Base-by-base conservation (phyloP, 202 grass and related monocot species). In the Carex sylvatica region DNA sequence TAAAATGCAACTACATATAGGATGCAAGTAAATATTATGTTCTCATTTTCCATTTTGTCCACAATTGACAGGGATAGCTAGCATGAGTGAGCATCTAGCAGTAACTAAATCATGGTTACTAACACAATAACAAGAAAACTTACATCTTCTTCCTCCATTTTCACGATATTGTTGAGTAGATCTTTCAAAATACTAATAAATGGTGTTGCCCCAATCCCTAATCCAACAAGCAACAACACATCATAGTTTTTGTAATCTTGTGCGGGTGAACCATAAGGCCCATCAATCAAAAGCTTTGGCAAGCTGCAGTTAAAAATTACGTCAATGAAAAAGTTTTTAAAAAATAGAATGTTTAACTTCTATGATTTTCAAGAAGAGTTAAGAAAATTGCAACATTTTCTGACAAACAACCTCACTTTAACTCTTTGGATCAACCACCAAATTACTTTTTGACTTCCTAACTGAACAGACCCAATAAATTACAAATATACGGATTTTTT, bases 141-240 rank as follows among this genome's bases (percentile, higher is more conserved):
- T 87, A 97, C 94, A 62, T 91, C 91, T 83, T 97, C 87, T 87
- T 97, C 93, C 82, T 97, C 93, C 82, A 90, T 84, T 88, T 91
- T 93, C 74, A 97, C 87, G 22, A 97, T 97, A 70, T 90, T 97
- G 88, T 93, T 97, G 36, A 97, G 86, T 59, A 97, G 75, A 72
- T 97, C 94, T 88, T 97, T 97, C 85, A 97, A 88, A 83, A 97
- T 97, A 81, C 94, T 97, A 74, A 97, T 97, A 88, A 97, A 97
- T 73, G 94, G 94, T 64, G 94, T 97, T 8, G 94, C 94, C 54
- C 94, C 94, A 79, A 97, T 97, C 67, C 94, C 94, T 81, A 97
- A 80, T 70, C 94, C 94, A 59, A 97, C 94, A 67, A 97, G 91
- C 61, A 97, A 85, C 80, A 97, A 83, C 89, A 97, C 87, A 90